Evolutionary conservation across 495 filamentous ascomycete species (phyloP).

Genomic region (Hamigera avellanea): DNA sequence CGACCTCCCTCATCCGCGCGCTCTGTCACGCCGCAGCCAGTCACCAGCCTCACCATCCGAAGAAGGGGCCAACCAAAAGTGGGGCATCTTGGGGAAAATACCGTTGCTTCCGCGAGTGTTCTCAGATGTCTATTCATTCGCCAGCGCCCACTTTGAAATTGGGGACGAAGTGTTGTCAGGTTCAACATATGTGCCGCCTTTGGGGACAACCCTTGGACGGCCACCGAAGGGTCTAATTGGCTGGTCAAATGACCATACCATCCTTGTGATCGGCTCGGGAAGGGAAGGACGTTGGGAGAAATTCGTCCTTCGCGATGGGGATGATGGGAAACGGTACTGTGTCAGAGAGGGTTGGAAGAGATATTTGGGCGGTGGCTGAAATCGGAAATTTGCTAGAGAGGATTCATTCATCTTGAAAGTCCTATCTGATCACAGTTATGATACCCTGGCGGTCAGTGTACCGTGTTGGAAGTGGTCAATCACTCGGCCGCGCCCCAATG

Average conservation of each 20-base stretch:
- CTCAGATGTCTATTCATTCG: constrained; percentile 74
- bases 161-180: constrained; percentile 51
- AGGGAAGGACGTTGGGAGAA: constrained; percentile 76
- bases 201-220: constrained; percentile 37
- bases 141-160: constrained; percentile 63
- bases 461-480: too few species aligned
- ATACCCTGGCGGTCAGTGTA: too few species aligned
- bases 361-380: constrained; percentile 49
- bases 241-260: constrained; percentile 56
- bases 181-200: constrained; percentile 27
- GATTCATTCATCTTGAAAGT: background rate
- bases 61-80: constrained; percentile 51
- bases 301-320: constrained; percentile 53
- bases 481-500: too few species aligned
- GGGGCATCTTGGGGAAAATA: constrained; percentile 67
- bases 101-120: constrained; percentile 71
- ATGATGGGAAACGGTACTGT: constrained; percentile 49
- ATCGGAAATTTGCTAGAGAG: background rate
- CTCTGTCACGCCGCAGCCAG: constrained; percentile 19
- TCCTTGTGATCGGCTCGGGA: constrained; percentile 73
- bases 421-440: too few species aligned
- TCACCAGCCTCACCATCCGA: constrained; percentile 25
- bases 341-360: constrained; percentile 70
- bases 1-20: constrained; percentile 46
- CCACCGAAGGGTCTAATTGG: constrained; percentile 67